Evolutionary conservation across 176 grass and related monocot genomes (phyloP).

Genomic region (Oropetium thomaeum): DNA sequence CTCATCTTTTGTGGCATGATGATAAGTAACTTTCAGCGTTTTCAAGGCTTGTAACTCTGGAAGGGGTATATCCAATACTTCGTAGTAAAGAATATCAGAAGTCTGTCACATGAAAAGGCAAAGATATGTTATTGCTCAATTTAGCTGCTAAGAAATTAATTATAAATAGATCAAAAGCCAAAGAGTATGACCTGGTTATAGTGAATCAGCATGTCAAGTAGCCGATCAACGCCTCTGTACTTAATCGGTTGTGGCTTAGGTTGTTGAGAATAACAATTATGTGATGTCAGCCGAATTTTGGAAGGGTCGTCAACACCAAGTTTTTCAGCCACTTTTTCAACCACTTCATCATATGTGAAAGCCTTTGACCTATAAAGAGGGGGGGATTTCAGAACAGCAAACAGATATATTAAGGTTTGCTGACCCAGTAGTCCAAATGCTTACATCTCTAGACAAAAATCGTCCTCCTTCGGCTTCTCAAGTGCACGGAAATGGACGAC

Average conservation of each 20-base stretch:
- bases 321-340: slow-evolving; percentile 88
- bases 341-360: slow-evolving; percentile 91
- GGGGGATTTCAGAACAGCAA: not conserved
- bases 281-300: slow-evolving; percentile 97
- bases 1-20: slow-evolving; percentile 92
- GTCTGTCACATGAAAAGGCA: slow-evolving; percentile 56
- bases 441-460: slow-evolving; percentile 94
- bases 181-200: slow-evolving; percentile 80
- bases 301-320: slow-evolving; percentile 84
- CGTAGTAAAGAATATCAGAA: slow-evolving; percentile 98
- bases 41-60: slow-evolving; percentile 96
- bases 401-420: not conserved
- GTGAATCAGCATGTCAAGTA: slow-evolving; percentile 90
- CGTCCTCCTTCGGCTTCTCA: slow-evolving; percentile 96
- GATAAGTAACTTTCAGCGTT: slow-evolving; percentile 93
- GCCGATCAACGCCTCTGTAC: slow-evolving; percentile 80
- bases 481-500: slow-evolving; percentile 90
- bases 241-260: slow-evolving; percentile 99
- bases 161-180: slow-evolving; percentile 5
- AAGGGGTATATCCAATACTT: slow-evolving; percentile 95
- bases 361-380: slow-evolving; percentile 73
- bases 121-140: slow-evolving; percentile 27
- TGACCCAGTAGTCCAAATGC: slow-evolving; percentile 26
- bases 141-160: slow-evolving; percentile 2
- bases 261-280: slow-evolving; percentile 99